Evolutionary conservation across 1,139 yeast species (phyloP).

Genomic region (Blastobotrys arbuscula): DNA sequence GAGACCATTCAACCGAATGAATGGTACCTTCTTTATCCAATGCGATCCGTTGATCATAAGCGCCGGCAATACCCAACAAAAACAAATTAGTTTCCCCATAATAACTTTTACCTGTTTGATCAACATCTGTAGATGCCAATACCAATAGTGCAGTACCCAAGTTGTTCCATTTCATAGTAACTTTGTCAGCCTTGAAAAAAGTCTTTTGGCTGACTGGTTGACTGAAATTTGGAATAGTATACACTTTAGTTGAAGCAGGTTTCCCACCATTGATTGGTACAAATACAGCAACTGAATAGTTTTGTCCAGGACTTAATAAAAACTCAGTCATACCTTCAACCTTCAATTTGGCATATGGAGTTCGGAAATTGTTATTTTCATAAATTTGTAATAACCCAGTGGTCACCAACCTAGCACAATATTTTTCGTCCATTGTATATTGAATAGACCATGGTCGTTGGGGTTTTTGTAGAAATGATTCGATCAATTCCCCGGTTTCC

Average conservation of each 20-base stretch:
- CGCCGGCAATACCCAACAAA: constrained; percentile 84
- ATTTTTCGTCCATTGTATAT: constrained; percentile 71
- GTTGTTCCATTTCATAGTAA: constrained; percentile 88
- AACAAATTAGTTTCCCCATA: constrained; percentile 95
- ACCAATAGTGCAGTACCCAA: constrained; percentile 93
- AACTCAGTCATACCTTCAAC: constrained; percentile 57
- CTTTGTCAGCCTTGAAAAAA: constrained; percentile 92
- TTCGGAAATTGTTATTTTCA: constrained; percentile 49
- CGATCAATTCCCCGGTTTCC: constrained; percentile 44
- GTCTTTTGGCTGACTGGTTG: constrained; percentile 83
- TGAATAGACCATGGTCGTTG: constrained; percentile 93
- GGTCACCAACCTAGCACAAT: constrained; percentile 55
- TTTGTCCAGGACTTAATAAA: constrained; percentile 80
- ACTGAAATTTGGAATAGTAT: constrained; percentile 61
- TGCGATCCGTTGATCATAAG: constrained; percentile 82
- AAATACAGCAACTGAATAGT: constrained; percentile 88
- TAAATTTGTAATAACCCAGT: constrained; percentile 62
- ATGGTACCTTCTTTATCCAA: constrained; percentile 93
- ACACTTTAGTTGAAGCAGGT: constrained; percentile 85
- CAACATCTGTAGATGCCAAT: constrained; percentile 93
- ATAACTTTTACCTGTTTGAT: constrained; percentile 86
- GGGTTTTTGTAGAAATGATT: constrained; percentile 69
- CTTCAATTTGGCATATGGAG: constrained; percentile 57
- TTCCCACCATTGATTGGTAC: constrained; percentile 71
- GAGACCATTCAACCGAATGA: constrained; percentile 97